Evolutionary conservation across 1,139 yeast genomes (phyloP).

Genomic region (Debaryomycetaceae sp.): DNA sequence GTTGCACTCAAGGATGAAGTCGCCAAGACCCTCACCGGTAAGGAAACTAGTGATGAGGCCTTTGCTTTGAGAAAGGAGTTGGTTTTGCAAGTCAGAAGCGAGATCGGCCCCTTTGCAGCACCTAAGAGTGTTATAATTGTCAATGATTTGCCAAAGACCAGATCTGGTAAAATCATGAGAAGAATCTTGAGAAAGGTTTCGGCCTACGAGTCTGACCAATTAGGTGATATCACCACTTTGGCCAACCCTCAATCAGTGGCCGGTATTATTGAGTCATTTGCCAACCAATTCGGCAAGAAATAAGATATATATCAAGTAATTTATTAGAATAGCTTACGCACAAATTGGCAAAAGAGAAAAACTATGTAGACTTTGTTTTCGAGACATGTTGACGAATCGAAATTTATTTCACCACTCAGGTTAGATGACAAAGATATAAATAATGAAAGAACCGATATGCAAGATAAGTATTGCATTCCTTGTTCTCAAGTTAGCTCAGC

Average conservation of each 20-base stretch:
- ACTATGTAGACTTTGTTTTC: not conserved
- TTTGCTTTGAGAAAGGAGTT: constrained; percentile 75
- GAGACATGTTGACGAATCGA: not conserved
- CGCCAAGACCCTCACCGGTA: constrained; percentile 35
- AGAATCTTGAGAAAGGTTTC: constrained; percentile 92
- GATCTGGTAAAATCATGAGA: constrained; percentile 99
- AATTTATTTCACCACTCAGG: not conserved
- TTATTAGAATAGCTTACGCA: not conserved
- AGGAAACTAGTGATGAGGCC: constrained; percentile 48
- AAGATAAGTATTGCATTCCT: constrained; percentile 18
- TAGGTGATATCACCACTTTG: constrained; percentile 91
- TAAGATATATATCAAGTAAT: constrained; percentile 10
- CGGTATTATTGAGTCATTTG: constrained; percentile 57
- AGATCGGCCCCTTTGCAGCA: constrained; percentile 97
- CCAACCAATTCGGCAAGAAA: constrained; percentile 49
- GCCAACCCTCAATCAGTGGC: constrained; percentile 86
- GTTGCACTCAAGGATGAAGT: constrained; percentile 73
- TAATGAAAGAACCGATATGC: constrained; percentile 4
- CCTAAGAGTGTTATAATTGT: constrained; percentile 90
- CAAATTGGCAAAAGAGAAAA: not conserved
- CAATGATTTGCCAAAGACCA: constrained; percentile 91
- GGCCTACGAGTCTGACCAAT: constrained; percentile 83
- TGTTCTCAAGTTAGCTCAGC: constrained; percentile 26
- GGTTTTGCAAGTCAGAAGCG: constrained; percentile 83
- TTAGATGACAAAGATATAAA: not conserved